These are phyloP conservation scores for Scleroderma bovista DNA, from an alignment of 768 basidiomycete genomes.

Conservation along the genomic window DNA sequence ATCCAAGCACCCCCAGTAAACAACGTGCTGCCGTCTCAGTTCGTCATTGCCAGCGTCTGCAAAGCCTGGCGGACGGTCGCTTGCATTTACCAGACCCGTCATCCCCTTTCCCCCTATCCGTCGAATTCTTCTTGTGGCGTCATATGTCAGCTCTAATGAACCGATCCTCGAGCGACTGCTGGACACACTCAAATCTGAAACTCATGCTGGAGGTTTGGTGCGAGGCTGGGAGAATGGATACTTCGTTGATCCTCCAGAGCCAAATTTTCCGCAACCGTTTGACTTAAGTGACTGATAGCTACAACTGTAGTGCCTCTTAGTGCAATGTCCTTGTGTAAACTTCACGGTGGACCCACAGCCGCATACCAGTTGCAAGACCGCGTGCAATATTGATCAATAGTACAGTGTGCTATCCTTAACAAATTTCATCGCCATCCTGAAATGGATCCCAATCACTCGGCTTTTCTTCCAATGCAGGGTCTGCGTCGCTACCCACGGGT, in stretches of 20 bases:
- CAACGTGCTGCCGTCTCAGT: neutral
- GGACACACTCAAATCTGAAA: neutral
- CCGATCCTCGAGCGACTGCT: neutral
- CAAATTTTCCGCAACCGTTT: no score
- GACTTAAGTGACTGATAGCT: no score
- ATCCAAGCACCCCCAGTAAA: neutral
- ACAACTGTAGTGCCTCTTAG: no score
- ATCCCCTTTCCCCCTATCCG: neutral
- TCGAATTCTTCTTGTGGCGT: constrained; percentile 3
- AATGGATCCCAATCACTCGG: constrained; percentile 29
- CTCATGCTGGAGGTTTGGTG: neutral
- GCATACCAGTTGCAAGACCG: no score
- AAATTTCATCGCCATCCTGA: constrained; percentile 22
- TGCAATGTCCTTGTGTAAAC: no score
- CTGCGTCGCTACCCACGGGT: constrained; percentile 8
- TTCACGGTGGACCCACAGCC: no score
- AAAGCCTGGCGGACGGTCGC: constrained; percentile 1
- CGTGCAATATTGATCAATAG: no score
- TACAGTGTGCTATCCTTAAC: neutral
- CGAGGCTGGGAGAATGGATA: neutral
- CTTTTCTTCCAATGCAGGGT: constrained; percentile 24
- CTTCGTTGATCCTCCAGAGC: neutral
- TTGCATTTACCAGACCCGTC: neutral
- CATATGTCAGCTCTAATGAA: neutral
- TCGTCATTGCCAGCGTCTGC: constrained; percentile 1